A percentile compares a stretch with the other conserved stretches of the same genome.
phyloP scores from a whole-genome alignment of 208 protist genomes.

The Trypanosoma mega region DNA sequence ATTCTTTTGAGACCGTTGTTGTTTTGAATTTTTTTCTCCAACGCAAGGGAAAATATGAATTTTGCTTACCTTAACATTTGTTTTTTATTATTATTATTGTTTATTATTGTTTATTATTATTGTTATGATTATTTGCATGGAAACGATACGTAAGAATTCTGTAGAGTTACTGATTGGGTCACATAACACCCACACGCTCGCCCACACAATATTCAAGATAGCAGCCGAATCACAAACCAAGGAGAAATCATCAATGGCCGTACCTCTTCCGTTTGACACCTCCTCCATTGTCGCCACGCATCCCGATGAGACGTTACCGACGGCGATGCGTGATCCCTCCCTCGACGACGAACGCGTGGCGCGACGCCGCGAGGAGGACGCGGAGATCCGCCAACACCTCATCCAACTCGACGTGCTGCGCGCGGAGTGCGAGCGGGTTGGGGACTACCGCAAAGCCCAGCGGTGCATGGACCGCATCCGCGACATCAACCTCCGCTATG shows the following conservation, averaged over 20 bases:
- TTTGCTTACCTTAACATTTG: neutral
- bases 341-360: neutral
- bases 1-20: no score
- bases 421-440: conserved; percentile 37
- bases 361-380: conserved; percentile 28
- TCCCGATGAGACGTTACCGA: conserved; percentile 12
- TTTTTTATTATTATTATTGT: neutral
- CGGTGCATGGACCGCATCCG: conserved; percentile 50
- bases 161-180: no score
- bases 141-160: neutral
- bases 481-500: conserved; percentile 41
- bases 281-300: conserved; percentile 1
- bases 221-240: neutral
- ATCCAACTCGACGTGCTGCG: conserved; percentile 45
- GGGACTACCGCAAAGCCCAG: conserved; percentile 38
- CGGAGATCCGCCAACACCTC: conserved; percentile 36
- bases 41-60: neutral
- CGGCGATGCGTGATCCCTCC: neutral
- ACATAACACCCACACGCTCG: no score
- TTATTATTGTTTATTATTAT: conserved; percentile 3
- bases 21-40: neutral
- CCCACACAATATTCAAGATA: no score
- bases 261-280: neutral
- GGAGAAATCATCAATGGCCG: neutral
- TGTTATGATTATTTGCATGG: neutral